These are phyloP conservation scores for Russula sp. DNA, from an alignment of 768 basidiomycete species.

Conservation along the genomic window DNA sequence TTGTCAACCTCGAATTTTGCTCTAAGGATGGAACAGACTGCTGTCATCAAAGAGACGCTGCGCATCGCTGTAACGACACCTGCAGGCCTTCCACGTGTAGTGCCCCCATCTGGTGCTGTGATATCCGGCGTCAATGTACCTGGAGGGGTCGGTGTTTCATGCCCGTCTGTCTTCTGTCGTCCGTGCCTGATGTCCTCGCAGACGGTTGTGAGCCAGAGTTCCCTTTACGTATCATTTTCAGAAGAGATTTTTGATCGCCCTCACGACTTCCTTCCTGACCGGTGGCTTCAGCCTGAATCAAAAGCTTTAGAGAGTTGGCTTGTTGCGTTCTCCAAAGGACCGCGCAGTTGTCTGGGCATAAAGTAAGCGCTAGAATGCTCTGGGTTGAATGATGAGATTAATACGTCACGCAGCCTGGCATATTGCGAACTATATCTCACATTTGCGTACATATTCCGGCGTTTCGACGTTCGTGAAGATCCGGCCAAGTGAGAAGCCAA, in stretches of 20 bases:
- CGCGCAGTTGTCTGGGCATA: constrained; percentile 30
- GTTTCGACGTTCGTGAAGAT: constrained; percentile 29
- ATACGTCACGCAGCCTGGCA: constrained; percentile 21
- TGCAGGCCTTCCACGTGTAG: constrained; percentile 16
- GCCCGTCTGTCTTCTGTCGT: background rate
- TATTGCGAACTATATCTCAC: constrained; percentile 31
- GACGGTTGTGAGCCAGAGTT: constrained; percentile 24
- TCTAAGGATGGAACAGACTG: constrained; percentile 14
- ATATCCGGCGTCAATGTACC: constrained; percentile 17
- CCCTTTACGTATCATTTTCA: constrained; percentile 20
- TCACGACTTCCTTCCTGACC: constrained; percentile 25
- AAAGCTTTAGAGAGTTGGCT: constrained; percentile 25
- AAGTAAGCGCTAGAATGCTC: constrained; percentile 18
- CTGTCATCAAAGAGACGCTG: constrained; percentile 23
- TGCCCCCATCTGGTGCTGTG: constrained; percentile 17
- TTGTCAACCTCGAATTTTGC: background rate
- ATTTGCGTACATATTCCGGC: constrained; percentile 31
- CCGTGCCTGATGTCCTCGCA: background rate
- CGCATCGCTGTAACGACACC: constrained; percentile 9
- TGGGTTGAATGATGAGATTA: background rate
- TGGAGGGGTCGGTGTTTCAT: constrained; percentile 16
- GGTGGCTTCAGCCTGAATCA: constrained; percentile 28
- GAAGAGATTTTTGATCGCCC: constrained; percentile 25
- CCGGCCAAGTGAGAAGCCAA: background rate
- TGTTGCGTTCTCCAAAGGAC: constrained; percentile 30